These are phyloP conservation scores for Mycosphaerella sp. DNA, from an alignment of 2,329 filamentous ascomycete genomes.

Conservation along the genomic window DNA sequence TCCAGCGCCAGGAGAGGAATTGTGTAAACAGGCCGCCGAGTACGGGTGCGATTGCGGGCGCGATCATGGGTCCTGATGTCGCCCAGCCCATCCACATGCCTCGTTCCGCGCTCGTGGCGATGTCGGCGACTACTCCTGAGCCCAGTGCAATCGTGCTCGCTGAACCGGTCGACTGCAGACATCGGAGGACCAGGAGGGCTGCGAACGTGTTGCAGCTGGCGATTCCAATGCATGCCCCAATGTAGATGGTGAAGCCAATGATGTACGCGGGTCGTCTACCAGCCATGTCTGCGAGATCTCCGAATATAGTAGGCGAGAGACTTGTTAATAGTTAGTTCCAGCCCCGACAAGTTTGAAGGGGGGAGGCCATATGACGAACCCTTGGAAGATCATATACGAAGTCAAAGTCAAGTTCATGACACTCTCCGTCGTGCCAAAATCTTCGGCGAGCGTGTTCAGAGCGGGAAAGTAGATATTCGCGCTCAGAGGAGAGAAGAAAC, in stretches of 20 bases:
- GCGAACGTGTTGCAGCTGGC: constrained; percentile 19
- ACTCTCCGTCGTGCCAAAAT: constrained; percentile 39
- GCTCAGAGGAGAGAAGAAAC: constrained; percentile 49
- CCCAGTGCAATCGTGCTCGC: constrained; percentile 36
- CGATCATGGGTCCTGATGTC: constrained; percentile 27
- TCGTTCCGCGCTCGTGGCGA: constrained; percentile 30
- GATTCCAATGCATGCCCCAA: constrained; percentile 23
- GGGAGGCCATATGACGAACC: no score
- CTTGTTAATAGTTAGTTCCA: constrained; percentile 15
- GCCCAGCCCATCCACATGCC: constrained; percentile 32
- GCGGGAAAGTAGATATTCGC: constrained; percentile 52
- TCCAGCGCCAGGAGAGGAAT: constrained; percentile 34
- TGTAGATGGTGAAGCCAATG: constrained; percentile 23
- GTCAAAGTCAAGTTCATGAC: constrained; percentile 49
- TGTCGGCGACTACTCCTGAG: constrained; percentile 32
- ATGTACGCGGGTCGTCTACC: constrained; percentile 24
- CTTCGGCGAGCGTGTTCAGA: constrained; percentile 43
- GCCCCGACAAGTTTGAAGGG: no score
- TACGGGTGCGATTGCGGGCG: constrained; percentile 26
- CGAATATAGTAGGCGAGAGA: constrained; percentile 31
- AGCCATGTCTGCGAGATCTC: constrained; percentile 21
- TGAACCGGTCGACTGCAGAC: constrained; percentile 35
- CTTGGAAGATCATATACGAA: constrained; percentile 54
- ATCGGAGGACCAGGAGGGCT: constrained; percentile 22
- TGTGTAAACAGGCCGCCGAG: constrained; percentile 29